phyloP scores from a whole-genome alignment of 495 filamentous ascomycete species.

The Podospora fimiseda region DNA sequence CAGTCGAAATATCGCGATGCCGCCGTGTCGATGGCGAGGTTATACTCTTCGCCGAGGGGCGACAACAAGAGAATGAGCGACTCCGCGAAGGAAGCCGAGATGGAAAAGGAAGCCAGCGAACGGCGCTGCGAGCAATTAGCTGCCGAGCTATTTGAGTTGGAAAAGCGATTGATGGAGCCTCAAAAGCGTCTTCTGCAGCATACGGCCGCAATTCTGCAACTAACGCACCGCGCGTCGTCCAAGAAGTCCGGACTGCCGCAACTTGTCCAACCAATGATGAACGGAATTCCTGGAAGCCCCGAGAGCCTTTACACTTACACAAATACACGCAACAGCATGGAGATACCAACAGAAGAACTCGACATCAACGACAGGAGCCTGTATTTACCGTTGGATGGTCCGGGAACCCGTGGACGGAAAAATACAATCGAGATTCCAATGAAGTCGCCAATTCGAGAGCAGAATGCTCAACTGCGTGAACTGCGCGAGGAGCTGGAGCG shows the following conservation, averaged over 20 bases:
- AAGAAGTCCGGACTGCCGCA: slow-evolving; percentile 27
- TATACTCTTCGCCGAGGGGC: slow-evolving; percentile 51
- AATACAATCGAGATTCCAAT: slow-evolving; percentile 39
- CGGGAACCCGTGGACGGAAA: slow-evolving; percentile 25
- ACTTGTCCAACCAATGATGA: slow-evolving; percentile 31
- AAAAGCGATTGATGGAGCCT: slow-evolving; percentile 64
- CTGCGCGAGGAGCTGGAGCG: slow-evolving; percentile 31
- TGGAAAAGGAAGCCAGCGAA: slow-evolving; percentile 66
- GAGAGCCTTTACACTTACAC: slow-evolving; percentile 59
- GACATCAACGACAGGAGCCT: slow-evolving; percentile 76
- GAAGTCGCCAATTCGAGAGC: slow-evolving; percentile 40
- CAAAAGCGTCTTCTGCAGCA: slow-evolving; percentile 75
- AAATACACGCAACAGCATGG: slow-evolving; percentile 46
- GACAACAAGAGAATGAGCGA: slow-evolving; percentile 40
- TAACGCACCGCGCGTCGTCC: slow-evolving; percentile 62
- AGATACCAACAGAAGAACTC: slow-evolving; percentile 40
- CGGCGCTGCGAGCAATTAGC: slow-evolving; percentile 81
- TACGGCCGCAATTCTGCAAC: slow-evolving; percentile 82
- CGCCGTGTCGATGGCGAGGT: slow-evolving; percentile 70
- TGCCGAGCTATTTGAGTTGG: slow-evolving; percentile 67
- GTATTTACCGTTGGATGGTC: slow-evolving; percentile 60
- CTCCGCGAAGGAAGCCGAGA: slow-evolving; percentile 55
- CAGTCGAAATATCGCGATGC: slow-evolving; percentile 93
- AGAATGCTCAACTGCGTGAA: slow-evolving; percentile 36
- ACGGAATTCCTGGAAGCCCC: slow-evolving; percentile 57